Percentiles rank a stretch among this genome's conserved stretches.
Conservation (phyloP, 305 asterid species). For the Rubia balearica region DNA sequence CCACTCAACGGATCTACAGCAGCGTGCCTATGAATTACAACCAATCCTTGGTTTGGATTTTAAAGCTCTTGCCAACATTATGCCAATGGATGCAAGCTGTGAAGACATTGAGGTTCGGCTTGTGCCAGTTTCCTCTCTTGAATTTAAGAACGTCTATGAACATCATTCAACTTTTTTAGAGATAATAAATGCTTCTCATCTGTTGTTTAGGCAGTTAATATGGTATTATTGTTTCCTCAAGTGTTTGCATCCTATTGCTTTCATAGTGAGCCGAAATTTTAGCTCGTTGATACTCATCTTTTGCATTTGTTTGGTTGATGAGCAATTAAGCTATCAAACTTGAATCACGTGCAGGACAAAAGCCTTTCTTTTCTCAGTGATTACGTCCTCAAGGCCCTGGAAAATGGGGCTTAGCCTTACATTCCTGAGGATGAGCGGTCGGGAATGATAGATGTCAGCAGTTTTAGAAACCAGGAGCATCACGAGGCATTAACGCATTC, state of each 20-base stretch:
- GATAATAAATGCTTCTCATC: not conserved
- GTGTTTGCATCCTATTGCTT: not conserved
- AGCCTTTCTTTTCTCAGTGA: slow-evolving; percentile 65
- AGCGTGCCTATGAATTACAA: slow-evolving; percentile 97
- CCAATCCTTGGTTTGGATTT: slow-evolving; percentile 69
- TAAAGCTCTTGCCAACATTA: slow-evolving; percentile 51
- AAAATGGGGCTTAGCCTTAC: slow-evolving; percentile 84
- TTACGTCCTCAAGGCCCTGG: slow-evolving; percentile 63
- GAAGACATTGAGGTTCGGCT: slow-evolving; percentile 74
- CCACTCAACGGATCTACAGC: slow-evolving; percentile 92
- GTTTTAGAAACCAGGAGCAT: slow-evolving; percentile 59
- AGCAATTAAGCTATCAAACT: not conserved
- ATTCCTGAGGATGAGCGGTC: slow-evolving; percentile 64
- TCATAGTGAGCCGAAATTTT: not conserved
- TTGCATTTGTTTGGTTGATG: slow-evolving; percentile 6
- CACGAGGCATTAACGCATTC: slow-evolving; percentile 58
- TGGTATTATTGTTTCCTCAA: not conserved
- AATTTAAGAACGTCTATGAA: not conserved
- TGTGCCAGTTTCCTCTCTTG: not conserved
- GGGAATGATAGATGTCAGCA: slow-evolving; percentile 43
- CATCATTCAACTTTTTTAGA: not conserved
- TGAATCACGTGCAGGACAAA: slow-evolving; percentile 53
- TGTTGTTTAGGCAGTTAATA: not conserved
- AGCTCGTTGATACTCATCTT: not conserved
- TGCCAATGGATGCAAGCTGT: slow-evolving; percentile 87